phyloP scores from a whole-genome alignment of 2,329 filamentous ascomycete species.

The Phyllosticta capitalensis region DNA sequence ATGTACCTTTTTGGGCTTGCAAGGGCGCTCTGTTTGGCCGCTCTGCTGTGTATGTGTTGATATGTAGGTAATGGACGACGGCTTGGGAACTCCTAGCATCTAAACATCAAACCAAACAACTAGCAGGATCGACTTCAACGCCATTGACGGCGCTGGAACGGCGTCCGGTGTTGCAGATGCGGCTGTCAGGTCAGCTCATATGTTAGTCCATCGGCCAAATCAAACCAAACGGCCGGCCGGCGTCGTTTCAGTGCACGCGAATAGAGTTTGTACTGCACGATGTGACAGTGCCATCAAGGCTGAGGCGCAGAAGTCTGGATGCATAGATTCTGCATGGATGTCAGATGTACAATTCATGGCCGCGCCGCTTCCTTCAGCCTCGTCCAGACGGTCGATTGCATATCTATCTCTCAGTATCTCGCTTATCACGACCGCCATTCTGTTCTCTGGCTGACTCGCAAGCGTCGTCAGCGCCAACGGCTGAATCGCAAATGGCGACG shows the following conservation, averaged over 20 bases:
- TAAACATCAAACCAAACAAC: background rate
- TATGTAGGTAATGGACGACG: background rate
- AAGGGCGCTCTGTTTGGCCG: background rate
- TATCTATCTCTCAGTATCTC: background rate
- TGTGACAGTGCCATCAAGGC: too few relatives aligned
- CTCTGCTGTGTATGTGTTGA: background rate
- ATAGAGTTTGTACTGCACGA: too few relatives aligned
- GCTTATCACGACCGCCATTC: background rate
- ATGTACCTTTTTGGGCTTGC: background rate
- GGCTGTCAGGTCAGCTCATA: too few relatives aligned
- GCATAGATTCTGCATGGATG: background rate
- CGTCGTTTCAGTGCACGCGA: too few relatives aligned
- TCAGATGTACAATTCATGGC: background rate
- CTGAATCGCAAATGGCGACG: too few relatives aligned
- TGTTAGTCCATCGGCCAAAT: too few relatives aligned
- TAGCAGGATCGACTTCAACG: background rate
- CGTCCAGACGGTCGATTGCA: background rate
- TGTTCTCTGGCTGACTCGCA: too few relatives aligned
- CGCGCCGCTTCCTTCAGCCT: background rate
- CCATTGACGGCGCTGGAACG: background rate
- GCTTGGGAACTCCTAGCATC: background rate
- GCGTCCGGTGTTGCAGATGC: too few relatives aligned
- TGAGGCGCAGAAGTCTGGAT: background rate
- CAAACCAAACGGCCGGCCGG: too few relatives aligned
- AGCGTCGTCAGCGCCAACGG: too few relatives aligned